phyloP scores from a whole-genome alignment of 108 stramenopile genomes.

The Nitzschia inconspicua region DNA sequence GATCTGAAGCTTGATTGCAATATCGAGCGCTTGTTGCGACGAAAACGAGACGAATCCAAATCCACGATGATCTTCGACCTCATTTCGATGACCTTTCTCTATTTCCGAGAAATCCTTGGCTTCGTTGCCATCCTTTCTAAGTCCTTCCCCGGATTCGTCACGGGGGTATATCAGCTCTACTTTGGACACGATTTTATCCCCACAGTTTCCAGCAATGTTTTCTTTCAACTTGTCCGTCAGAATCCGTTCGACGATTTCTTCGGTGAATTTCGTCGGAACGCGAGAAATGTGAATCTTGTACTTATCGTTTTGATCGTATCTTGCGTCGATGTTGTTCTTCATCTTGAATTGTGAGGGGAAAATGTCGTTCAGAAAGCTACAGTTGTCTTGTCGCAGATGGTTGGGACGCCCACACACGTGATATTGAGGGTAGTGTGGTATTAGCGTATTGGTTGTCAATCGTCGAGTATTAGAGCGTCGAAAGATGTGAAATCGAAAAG shows the following conservation, averaged over 20 bases:
- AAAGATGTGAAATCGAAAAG: too few species aligned
- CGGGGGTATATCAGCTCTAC: constrained; percentile 42
- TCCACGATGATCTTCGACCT: constrained; percentile 47
- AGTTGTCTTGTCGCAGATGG: too few species aligned
- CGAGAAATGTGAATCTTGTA: constrained; percentile 69
- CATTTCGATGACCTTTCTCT: not conserved
- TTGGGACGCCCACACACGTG: too few species aligned
- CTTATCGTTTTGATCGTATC: constrained; percentile 21
- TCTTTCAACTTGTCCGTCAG: constrained; percentile 38
- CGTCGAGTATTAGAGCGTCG: too few species aligned
- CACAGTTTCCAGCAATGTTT: constrained; percentile 5
- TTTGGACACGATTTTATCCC: constrained; percentile 26
- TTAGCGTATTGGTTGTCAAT: too few species aligned
- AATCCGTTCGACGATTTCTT: constrained; percentile 44
- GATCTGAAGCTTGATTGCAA: constrained; percentile 42
- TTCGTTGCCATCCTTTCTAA: not conserved
- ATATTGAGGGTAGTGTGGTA: too few species aligned
- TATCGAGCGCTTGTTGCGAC: constrained; percentile 10
- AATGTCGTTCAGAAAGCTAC: too few species aligned
- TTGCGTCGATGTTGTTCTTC: not conserved
- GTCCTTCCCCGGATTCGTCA: constrained; percentile 11
- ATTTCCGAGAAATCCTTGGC: not conserved
- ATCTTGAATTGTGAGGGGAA: too few species aligned
- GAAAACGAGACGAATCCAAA: constrained; percentile 73
- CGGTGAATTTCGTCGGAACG: constrained; percentile 60